Evolutionary conservation across 176 grass and related monocot species (phyloP).

Genomic region (Bolboschoenus planiculmis): DNA sequence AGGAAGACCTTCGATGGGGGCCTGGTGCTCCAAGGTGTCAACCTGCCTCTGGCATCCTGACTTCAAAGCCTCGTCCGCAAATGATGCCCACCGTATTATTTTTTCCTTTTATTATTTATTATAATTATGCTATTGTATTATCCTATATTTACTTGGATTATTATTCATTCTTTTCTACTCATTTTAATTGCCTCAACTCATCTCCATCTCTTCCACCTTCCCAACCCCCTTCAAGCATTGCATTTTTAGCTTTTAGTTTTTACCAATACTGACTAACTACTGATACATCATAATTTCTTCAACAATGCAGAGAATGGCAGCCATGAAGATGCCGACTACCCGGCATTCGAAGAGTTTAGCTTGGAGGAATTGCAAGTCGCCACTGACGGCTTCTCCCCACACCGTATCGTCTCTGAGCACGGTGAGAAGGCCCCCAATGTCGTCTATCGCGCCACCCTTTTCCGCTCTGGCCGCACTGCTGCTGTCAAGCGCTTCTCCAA

Average conservation of each 20-base stretch:
- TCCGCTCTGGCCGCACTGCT: conserved; percentile 44
- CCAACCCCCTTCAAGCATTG: too few species aligned
- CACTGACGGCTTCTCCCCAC: conserved; percentile 65
- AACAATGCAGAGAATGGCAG: background rate
- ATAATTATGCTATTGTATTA: background rate
- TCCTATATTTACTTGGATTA: background rate
- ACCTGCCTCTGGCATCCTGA: conserved; percentile 57
- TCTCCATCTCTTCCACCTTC: too few species aligned
- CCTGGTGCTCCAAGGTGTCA: conserved; percentile 66
- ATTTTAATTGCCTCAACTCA: too few species aligned
- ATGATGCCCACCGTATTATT: background rate
- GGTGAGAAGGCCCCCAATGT: conserved; percentile 88
- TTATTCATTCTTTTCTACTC: background rate
- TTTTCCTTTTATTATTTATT: too few species aligned
- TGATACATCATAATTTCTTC: too few species aligned
- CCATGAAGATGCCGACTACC: background rate
- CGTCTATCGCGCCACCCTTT: conserved; percentile 67
- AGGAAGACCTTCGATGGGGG: conserved; percentile 26
- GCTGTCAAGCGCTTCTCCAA: conserved; percentile 65
- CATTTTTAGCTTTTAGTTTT: too few species aligned
- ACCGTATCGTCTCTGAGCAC: conserved; percentile 87
- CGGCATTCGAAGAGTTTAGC: conserved; percentile 57
- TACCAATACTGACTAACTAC: too few species aligned
- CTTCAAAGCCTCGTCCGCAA: background rate
- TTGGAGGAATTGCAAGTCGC: conserved; percentile 62